Percentiles rank a stretch among this genome's conserved stretches.
These are phyloP conservation scores for Naganishia onofrii DNA, from an alignment of 768 basidiomycete genomes.

Conservation along the genomic window DNA sequence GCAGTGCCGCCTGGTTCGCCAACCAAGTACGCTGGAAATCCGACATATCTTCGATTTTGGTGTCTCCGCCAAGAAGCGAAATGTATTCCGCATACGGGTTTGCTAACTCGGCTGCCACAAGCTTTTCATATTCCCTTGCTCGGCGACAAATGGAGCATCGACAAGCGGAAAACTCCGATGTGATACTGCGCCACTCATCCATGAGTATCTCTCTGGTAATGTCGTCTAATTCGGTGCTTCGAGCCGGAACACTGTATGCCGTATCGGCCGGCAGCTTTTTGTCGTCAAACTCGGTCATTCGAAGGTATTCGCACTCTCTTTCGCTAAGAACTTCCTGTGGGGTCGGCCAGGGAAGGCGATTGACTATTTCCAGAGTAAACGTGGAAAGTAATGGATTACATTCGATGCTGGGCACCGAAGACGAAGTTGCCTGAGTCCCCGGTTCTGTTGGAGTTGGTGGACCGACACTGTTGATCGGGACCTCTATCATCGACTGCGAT, in stretches of 20 bases:
- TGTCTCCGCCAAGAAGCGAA: constrained; percentile 5
- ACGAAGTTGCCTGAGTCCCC: neutral
- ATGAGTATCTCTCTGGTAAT: constrained; percentile 10
- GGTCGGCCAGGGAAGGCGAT: constrained; percentile 15
- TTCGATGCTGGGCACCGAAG: neutral
- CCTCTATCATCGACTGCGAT: neutral
- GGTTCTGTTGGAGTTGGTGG: neutral
- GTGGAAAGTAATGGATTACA: neutral
- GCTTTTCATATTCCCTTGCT: constrained; percentile 22
- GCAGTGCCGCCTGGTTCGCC: constrained; percentile 20
- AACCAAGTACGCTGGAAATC: constrained; percentile 10
- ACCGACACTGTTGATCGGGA: neutral
- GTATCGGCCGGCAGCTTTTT: neutral
- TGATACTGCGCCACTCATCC: neutral
- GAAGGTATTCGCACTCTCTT: constrained; percentile 6
- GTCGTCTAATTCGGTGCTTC: neutral
- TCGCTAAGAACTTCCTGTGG: neutral
- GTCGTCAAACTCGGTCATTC: constrained; percentile 16
- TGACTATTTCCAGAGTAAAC: constrained; percentile 2
- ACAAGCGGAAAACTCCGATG: neutral
- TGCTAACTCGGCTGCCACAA: neutral
- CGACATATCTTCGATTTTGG: constrained; percentile 16
- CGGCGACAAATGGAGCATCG: constrained; percentile 10
- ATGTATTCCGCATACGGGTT: constrained; percentile 19
- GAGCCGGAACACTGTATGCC: constrained; percentile 1